Evolutionary conservation across 352 stramenopile genomes (phyloP).

Genomic region (Globisporangium emineosum): DNA sequence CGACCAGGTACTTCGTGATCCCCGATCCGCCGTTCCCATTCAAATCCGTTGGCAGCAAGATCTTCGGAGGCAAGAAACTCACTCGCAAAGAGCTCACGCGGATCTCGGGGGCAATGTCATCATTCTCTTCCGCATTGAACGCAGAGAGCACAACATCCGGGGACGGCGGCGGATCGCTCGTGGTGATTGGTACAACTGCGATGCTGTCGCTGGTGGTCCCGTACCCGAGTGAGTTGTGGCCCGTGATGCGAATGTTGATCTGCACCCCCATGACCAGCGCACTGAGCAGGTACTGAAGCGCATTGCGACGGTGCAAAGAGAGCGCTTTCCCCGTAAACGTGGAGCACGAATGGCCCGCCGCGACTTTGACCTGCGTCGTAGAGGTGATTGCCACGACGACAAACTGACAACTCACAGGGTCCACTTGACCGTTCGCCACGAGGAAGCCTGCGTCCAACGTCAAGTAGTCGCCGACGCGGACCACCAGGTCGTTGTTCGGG

Average conservation of each 20-base stretch:
- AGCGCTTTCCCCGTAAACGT: constrained; percentile 41
- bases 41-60: constrained; percentile 44
- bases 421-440: constrained; percentile 7
- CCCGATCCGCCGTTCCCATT: constrained; percentile 83
- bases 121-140: constrained; percentile 42
- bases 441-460: constrained; percentile 35
- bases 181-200: constrained; percentile 78
- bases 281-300: constrained; percentile 75
- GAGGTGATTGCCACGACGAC: constrained; percentile 31
- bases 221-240: constrained; percentile 92
- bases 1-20: constrained; percentile 90
- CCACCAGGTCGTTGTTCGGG: constrained; percentile 21
- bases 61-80: constrained; percentile 67
- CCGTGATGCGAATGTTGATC: constrained; percentile 89
- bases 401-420: constrained; percentile 47
- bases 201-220: constrained; percentile 64
- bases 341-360: constrained; percentile 39
- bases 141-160: constrained; percentile 52
- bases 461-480: constrained; percentile 40
- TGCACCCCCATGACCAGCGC: constrained; percentile 82
- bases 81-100: constrained; percentile 86
- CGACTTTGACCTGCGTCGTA: constrained; percentile 31
- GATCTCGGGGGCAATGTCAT: constrained; percentile 23
- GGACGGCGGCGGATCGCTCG: constrained; percentile 83
- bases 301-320: constrained; percentile 47